Percentiles rank a stretch among this genome's conserved stretches.
These are phyloP conservation scores for Candida alai DNA, from an alignment of 805 yeast genomes.

Conservation along the genomic window DNA sequence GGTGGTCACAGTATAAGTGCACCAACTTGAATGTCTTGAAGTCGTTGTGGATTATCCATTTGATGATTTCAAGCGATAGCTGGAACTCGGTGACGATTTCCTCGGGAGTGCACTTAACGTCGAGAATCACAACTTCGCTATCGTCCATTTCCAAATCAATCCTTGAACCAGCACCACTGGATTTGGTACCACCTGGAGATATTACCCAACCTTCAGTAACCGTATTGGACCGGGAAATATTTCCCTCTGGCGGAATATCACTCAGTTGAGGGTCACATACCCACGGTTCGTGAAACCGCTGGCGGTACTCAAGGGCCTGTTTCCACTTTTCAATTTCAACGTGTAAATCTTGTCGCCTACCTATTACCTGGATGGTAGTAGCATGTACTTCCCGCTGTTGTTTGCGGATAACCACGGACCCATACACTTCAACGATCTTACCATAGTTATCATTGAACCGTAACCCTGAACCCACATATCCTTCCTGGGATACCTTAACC, in stretches of 20 bases:
- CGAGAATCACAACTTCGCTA: conserved; percentile 9
- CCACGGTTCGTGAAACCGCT: conserved; percentile 22
- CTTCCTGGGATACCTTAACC: conserved; percentile 15
- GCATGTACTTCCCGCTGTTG: conserved; percentile 11
- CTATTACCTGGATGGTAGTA: conserved; percentile 13
- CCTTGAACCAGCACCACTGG: neutral
- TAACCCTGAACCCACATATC: conserved; percentile 14
- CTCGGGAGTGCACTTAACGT: conserved; percentile 12
- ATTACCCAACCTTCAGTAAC: too few relatives aligned
- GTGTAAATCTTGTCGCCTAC: conserved; percentile 15
- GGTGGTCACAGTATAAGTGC: conserved; percentile 18
- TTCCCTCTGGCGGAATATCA: neutral
- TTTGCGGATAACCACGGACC: conserved; percentile 10
- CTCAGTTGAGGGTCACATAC: conserved; percentile 11
- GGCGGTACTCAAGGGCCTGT: conserved; percentile 17
- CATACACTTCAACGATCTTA: conserved; percentile 20
- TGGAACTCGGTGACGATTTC: conserved; percentile 21
- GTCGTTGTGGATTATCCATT: conserved; percentile 15
- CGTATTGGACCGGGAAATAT: neutral
- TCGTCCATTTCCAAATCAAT: conserved; percentile 3
- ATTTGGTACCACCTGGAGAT: too few relatives aligned
- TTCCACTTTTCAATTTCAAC: conserved; percentile 30
- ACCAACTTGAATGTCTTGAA: conserved; percentile 16
- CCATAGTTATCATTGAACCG: conserved; percentile 18
- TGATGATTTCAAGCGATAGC: conserved; percentile 20